Evolutionary conservation across 106 monocot genomes (phyloP), one percentile per base, ranked within the genome.

Genomic region (Vanilla planifolia): DNA sequence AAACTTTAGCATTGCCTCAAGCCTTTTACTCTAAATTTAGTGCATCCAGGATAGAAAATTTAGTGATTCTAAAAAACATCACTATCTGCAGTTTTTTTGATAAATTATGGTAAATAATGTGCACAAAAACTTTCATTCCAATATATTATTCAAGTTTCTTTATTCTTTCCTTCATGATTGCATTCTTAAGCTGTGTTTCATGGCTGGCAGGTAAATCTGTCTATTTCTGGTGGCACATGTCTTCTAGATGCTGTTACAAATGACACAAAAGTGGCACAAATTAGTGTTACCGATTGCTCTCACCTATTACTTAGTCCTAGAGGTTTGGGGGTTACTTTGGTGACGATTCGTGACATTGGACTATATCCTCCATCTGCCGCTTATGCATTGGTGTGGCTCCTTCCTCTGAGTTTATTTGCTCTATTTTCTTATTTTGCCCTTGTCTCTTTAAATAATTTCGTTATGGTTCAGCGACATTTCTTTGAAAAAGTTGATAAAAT

Each of bases 151-250:
- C 32, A 16, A 6, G 21, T 48, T 25, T 48, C 30, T 16, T 28
- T 16, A 16, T 53, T 52, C 10, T 28, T 52, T 52, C n/a, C n/a
- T 25, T 52, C 52, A 14, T 4, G 14, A 29, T 52, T 11, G 28
- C 26, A 52, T 51, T 20, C 24, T 48, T 6, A 28, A 52, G 32
- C 26, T 56, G 30, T 55, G 5, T n/a, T 5, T 33, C 9, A 20
- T 61, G 14, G 33, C 47, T 61, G 68, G 48, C 59, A 98, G 96
- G 85, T 73, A 51, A 85, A 76, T 74, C 55, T 98, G 35, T 88
- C 87, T 39, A 55, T 98, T 63, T 71, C 62, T 79, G 96, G 96
- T 15, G 96, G 96, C 0, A 98, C 91, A 16, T 84, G 91, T 68
- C 82, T 80, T 52, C 73, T 85, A 23, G 82, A 91, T 65, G 67